Base-by-base conservation (phyloP, 352 stramenopile genomes). In the Globisporangium carolinianum region DNA sequence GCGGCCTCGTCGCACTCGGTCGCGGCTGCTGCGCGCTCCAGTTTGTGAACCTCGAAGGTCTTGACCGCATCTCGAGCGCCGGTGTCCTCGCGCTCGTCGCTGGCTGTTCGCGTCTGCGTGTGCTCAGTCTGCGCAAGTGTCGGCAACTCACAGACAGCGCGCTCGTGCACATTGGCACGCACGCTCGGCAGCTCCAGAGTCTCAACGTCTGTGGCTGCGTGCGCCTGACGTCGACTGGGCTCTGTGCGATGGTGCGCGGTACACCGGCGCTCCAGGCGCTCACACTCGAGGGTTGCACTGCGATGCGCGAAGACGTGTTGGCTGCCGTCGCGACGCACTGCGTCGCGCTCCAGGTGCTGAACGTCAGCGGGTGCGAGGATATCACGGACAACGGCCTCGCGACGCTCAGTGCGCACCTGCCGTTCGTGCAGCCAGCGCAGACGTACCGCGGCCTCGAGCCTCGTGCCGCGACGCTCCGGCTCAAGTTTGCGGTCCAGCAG, bases 401-500 rank as follows among this genome's bases (percentile, higher is more conserved):
- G 17, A 91, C 83, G n/a, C 65, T 93, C 37, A 74, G 69, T 0
- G 72, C 83, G 15, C 79, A 91, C 42, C 67, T 93, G 49, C 80
- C 79, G 38, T 93, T 86, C 56, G 80, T 93, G 3, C 74, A 79
- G 38, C 61, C 61, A 54, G 75, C 78, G 0, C 63, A 65, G 6
- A 39, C 57, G 3, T 91, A 89, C 58, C 73, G 80, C 12, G 83
- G 83, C 0, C 61, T 93, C 14, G 80, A 86, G 53, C 83, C 83
- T 1, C 71, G 70, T 35, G 35, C 53, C 8, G 71, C 91, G 52
- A 69, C 69, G 14, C 55, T 83, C 36, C 60, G 76, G 55, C 68
- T 86, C 46, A 93, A 89, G 46, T 87, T 91, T 46, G 85, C 73
- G 0, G 67, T 84, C 4, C 83, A 92, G 52, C 70, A 89, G n/a